A percentile compares a stretch with the other conserved stretches of the same genome.
phyloP scores from a whole-genome alignment of 345 rosid species.

The Rhodamnia rubescens region DNA sequence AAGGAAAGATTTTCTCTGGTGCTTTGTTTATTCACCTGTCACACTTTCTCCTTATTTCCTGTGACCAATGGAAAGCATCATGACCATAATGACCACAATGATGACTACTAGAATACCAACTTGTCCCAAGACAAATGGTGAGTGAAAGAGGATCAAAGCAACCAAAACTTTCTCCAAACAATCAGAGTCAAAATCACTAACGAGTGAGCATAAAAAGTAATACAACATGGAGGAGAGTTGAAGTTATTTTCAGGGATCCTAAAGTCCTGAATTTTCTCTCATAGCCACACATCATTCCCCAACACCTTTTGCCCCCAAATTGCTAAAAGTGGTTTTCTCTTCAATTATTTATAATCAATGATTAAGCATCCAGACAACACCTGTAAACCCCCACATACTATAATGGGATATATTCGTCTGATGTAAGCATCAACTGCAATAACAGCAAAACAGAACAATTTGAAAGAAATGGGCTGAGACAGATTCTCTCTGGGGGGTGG shows the following conservation, averaged over 20 bases:
- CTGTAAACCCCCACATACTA: not conserved
- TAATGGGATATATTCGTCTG: not conserved
- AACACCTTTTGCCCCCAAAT: not conserved
- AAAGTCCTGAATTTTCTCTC: not conserved
- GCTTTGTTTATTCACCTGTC: not conserved
- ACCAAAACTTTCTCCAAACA: not conserved
- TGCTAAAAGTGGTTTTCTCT: conserved; percentile 4
- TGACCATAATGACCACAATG: not conserved
- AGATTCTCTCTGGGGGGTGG: not conserved
- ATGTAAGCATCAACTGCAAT: conserved; percentile 1
- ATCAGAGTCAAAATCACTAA: not conserved
- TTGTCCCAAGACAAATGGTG: not conserved
- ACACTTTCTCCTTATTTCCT: not conserved
- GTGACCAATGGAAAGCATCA: not conserved
- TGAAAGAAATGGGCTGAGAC: not conserved
- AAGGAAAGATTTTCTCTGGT: not conserved
- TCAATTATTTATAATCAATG: conserved; percentile 1
- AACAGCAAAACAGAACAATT: not conserved
- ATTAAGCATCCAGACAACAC: not conserved
- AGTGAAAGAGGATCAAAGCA: not conserved
- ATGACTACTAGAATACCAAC: not conserved
- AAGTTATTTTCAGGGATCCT: not conserved
- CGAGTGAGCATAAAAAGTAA: not conserved
- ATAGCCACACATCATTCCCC: not conserved
- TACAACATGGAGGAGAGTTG: not conserved